A percentile compares a stretch with the other conserved stretches of the same genome.
These are phyloP conservation scores for Arxiozyma bovina DNA, from an alignment of 1,139 yeast species.

Conservation along the genomic window DNA sequence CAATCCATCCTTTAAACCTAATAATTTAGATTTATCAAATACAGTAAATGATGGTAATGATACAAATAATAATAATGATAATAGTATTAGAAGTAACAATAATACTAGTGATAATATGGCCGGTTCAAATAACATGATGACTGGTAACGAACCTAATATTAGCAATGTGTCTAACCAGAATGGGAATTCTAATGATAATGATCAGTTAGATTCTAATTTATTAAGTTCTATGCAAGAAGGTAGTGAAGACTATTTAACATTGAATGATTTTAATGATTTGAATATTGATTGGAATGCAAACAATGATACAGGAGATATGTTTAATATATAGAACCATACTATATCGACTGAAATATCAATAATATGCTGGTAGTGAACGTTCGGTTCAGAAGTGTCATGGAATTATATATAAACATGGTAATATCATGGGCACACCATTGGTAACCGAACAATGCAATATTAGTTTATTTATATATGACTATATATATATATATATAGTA, in stretches of 20 bases:
- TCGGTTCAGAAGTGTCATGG: neutral
- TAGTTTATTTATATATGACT: too few species aligned
- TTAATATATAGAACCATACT: constrained; percentile 17
- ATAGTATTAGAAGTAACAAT: constrained; percentile 7
- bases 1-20: constrained; percentile 19
- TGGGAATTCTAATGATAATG: constrained; percentile 8
- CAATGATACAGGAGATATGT: constrained; percentile 26
- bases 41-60: neutral
- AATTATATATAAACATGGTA: neutral
- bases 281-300: constrained; percentile 31
- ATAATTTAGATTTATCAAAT: constrained; percentile 12
- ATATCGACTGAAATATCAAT: too few species aligned
- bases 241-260: constrained; percentile 28
- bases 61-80: neutral
- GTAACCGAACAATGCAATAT: neutral
- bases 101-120: constrained; percentile 1
- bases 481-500: too few species aligned
- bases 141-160: constrained; percentile 2
- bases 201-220: neutral
- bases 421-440: neutral
- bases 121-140: neutral
- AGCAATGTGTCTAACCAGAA: constrained; percentile 6
- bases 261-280: constrained; percentile 30
- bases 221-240: constrained; percentile 14
- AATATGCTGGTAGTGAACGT: neutral